Base-by-base conservation (phyloP, 345 rosid genomes). In the Carallia pectinifolia region DNA sequence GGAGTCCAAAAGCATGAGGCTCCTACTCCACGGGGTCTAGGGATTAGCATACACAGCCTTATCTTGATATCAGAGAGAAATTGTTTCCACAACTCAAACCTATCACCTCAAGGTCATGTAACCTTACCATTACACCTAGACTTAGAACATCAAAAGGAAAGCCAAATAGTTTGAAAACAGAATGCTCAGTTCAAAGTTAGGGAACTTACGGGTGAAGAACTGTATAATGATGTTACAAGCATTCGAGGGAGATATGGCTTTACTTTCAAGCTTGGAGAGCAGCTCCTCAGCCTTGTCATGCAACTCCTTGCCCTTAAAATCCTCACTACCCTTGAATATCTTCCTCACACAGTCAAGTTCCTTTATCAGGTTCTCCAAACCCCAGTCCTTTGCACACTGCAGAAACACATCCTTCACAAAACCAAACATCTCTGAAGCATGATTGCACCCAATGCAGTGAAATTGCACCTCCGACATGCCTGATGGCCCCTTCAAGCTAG, bases 401-500 rank as follows among this genome's bases (percentile, higher is more conserved):
- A 80, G 37, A 29, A 91, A 89, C 37, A 93, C 98, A 84, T 93
- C 98, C 84, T 89, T 93, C 5, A 93, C 94, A 37, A 93, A 93
- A 15, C 98, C 98, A 71, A 89, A 88, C 98, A 93, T 91, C 79
- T 93, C 97, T 0, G 98, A 93, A 27, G 90, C 84, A 78, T 91
- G 98, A 80, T 73, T 77, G 12, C 98, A 93, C 1, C 91, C 96
- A 53, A 88, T 83, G 77, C 98, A 93, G 68, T 89, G 88, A 74
- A 93, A 93, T 79, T 91, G 83, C 89, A 93, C 84, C 85, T 89
- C 97, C 1, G 81, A 81, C 36, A 83, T 85, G 19, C 98, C 97
- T 5, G 84, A 71, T 2, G 87, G 87, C 56, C 95, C 94, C 79
- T 86, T 95, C 85, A 92, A 74, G 81, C 91, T 90, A 34, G 84